Evolutionary conservation across 2,329 filamentous ascomycete species (phyloP), one percentile per base, ranked within the genome.

Genomic region (Arachnopeziza araneosa): DNA sequence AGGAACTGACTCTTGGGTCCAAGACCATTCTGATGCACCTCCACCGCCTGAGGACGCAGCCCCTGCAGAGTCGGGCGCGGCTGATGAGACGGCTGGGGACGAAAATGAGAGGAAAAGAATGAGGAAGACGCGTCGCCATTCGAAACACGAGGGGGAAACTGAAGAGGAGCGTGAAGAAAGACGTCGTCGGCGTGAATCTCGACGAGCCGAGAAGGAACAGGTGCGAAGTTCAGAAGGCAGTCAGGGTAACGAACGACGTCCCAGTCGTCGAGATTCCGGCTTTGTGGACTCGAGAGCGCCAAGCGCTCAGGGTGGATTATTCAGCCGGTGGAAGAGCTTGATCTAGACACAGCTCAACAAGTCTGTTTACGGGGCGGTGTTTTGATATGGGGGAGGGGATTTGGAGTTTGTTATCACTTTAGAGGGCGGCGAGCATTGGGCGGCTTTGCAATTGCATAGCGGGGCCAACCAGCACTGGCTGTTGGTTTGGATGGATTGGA

Each of bases 281-380:
- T 66, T 69, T 52, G 59, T 67, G 24, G 69, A 72, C 22, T 81
- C 87, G 52, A 81, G 85, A 54, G 82, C 86, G 24, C 81, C 86
- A 24, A 89, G 79, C 1, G 65, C 91, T 75, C 84, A 95, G 58
- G 96, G 78, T 22, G 90, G 86, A 24, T 83, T 83, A 24, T 71
- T 70, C 54, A 66, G 71, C 59, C 64, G 69, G 21, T 71, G 64
- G 62, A 72, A 68, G 61, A 72, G 65, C 36, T 19, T 44, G 17
- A 44, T 44, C 36, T 44, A 44, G 17, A 12, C 17, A 19, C 36
- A 44, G 4, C 17, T 7, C 36, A 14, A 44, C 6, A 14, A 44
- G 10, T 7, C 36, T 44, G 12, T 44, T 14, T 44, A n/a, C n/a
- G 36, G 36, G 12, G 36, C 36, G 17, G 36, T 44, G 36, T 44